These are phyloP conservation scores for Dianthus caryophyllus DNA, from an alignment of 148 eudicot genomes.

Conservation along the genomic window DNA sequence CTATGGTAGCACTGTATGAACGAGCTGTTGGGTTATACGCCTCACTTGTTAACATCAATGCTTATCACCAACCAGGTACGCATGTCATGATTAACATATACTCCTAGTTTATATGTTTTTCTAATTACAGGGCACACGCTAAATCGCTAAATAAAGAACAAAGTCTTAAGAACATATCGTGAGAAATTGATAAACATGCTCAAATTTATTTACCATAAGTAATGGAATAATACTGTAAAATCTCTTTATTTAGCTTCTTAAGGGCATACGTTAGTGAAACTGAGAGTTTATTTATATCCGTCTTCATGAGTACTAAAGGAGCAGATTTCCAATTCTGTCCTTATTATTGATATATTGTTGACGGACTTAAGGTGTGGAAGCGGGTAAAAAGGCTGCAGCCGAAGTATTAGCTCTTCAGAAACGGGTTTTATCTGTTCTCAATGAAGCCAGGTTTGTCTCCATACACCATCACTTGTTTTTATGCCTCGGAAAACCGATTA, in stretches of 20 bases:
- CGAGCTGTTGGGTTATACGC: slow-evolving; percentile 99
- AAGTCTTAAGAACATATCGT: no score
- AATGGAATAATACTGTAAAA: no score
- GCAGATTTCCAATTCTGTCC: background rate
- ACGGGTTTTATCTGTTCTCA: slow-evolving; percentile 86
- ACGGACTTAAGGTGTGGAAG: slow-evolving; percentile 75
- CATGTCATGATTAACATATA: background rate
- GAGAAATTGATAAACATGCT: no score
- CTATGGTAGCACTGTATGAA: slow-evolving; percentile 85
- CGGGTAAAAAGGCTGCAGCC: slow-evolving; percentile 98
- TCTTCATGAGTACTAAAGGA: background rate
- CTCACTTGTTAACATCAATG: slow-evolving; percentile 81
- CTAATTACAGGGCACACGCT: no score
- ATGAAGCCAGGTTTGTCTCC: slow-evolving; percentile 71
- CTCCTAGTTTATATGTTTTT: background rate
- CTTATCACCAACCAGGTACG: slow-evolving; percentile 98
- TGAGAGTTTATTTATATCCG: no score
- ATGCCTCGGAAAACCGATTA: background rate
- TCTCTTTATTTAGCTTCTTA: no score
- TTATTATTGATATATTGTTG: background rate
- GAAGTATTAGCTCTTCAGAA: slow-evolving; percentile 96
- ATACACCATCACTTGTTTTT: background rate
- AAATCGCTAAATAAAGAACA: no score
- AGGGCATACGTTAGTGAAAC: no score
- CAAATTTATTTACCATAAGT: no score